Base-by-base conservation (phyloP, 1,284 basidiomycete genomes). In the Fomes fomentarius region DNA sequence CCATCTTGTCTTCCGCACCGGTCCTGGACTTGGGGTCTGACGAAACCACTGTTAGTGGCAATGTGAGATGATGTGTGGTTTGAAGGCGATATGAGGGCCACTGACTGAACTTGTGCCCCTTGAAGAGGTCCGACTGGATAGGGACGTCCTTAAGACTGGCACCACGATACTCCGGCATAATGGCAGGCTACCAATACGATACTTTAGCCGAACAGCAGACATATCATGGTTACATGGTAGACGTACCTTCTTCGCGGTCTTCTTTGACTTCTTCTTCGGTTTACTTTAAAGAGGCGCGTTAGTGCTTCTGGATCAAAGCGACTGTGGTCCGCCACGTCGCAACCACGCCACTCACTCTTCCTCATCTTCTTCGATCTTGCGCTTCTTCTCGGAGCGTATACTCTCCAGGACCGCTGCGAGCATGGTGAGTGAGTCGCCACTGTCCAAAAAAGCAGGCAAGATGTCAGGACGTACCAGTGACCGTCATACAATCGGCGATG, bases 51-150 rank as follows among this genome's bases (percentile, higher is more conserved):
- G 57, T 19, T 14, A 21, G 9, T 28, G 45, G 52, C 45, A 17
- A 30, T 34, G 21, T 33, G n/a, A n/a, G n/a, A n/a, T n/a, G n/a
- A n/a, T n/a, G n/a, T n/a, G n/a, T n/a, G n/a, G n/a, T n/a, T n/a
- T n/a, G n/a, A n/a, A n/a, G n/a, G n/a, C n/a, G n/a, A n/a, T n/a
- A n/a, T n/a, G n/a, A n/a, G n/a, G n/a, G n/a, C n/a, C 6, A 76
- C 88, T 65, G 52, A 94, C 94, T 85, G 67, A 96, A 96, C 37
- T 81, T 89, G 69, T 87, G 76, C 21, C 80, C 87, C 10, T 83
- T 74, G 62, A 97, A 94, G 15, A 96, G 70, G 35, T 83, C 69
- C 10, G 80, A 83, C 59, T 85, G 77, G 1, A 85, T 74, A 30
- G 78, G 61, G 7, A 93, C 76, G 5, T 81, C 79, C 50, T 81